Evolutionary conservation across 345 rosid genomes (phyloP).

Genomic region (Cardamine chenopodiifolia): DNA sequence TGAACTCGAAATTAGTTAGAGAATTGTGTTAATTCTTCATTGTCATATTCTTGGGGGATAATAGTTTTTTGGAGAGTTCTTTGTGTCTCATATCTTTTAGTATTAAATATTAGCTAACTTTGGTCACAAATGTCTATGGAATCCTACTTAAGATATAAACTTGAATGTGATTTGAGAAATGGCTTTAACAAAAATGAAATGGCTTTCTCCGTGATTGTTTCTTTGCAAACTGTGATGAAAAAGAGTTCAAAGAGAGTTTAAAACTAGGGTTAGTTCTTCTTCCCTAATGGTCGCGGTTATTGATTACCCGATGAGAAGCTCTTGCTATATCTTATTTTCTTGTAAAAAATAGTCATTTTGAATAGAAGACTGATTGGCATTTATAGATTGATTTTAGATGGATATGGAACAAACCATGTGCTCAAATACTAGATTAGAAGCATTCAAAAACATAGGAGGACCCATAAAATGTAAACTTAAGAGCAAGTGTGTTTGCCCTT

Average conservation of each 20-base stretch:
- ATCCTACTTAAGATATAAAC: neutral
- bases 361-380: conserved; percentile 2
- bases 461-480: conserved; percentile 36
- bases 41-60: neutral
- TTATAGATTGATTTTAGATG: conserved; percentile 16
- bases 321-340: neutral
- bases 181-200: too few relatives aligned
- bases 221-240: neutral
- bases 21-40: neutral
- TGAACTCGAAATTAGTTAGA: conserved; percentile 1
- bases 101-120: neutral
- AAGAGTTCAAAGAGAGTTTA: neutral
- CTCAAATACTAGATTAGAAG: conserved; percentile 30
- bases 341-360: conserved; percentile 5
- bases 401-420: conserved; percentile 40
- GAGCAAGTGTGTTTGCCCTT: conserved; percentile 34
- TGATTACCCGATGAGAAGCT: neutral
- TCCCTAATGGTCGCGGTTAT: neutral
- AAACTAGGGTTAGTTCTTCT: conserved; percentile 3
- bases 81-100: neutral
- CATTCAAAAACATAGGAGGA: conserved; percentile 35
- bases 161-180: conserved; percentile 6
- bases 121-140: neutral
- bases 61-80: neutral
- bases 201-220: neutral